Conservation (phyloP, 176 grass and related monocot species). For the Elaeis guineensis region DNA sequence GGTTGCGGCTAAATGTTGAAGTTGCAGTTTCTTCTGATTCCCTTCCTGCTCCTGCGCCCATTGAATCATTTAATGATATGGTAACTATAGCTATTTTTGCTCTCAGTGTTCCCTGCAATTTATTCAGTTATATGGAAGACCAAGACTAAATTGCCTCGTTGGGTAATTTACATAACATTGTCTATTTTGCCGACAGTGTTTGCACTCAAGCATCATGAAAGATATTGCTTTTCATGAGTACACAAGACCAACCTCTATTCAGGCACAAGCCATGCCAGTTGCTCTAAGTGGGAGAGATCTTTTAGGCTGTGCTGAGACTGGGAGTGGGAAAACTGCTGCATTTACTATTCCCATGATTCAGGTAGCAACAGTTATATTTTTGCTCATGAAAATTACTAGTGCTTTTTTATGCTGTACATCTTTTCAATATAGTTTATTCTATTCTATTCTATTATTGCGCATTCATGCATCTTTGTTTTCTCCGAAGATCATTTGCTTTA, state of each 20-base stretch:
- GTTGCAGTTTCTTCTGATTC: background rate
- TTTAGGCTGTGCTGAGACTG: background rate
- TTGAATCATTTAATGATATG: conserved; percentile 2
- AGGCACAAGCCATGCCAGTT: background rate
- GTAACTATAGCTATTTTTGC: background rate
- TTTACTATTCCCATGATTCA: background rate
- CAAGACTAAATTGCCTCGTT: background rate
- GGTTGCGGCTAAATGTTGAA: background rate
- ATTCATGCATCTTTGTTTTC: too few species aligned
- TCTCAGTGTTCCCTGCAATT: background rate
- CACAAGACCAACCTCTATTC: background rate
- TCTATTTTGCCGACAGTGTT: background rate
- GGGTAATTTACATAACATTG: background rate
- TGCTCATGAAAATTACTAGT: too few species aligned
- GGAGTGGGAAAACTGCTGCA: background rate
- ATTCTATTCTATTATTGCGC: too few species aligned
- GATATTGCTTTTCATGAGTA: background rate
- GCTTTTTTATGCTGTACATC: too few species aligned
- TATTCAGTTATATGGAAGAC: background rate
- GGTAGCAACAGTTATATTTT: background rate
- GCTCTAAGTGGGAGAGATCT: background rate
- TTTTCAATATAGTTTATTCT: too few species aligned
- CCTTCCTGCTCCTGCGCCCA: background rate
- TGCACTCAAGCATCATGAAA: background rate
- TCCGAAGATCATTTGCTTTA: too few species aligned